Conservation (phyloP, 2,329 filamentous ascomycete species). For the Sporothrix brasiliensis region DNA sequence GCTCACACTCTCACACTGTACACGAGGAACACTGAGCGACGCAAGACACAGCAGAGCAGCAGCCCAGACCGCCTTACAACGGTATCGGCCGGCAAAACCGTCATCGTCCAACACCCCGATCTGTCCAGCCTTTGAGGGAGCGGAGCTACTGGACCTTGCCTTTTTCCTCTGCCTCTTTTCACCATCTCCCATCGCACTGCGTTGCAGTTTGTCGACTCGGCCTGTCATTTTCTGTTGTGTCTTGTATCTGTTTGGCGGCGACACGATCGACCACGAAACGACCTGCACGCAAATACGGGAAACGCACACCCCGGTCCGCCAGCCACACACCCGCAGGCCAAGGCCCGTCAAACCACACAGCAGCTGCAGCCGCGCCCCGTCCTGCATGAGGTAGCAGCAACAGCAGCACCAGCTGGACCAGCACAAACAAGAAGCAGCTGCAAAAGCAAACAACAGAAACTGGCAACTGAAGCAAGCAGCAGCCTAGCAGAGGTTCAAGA, state of each 20-base stretch:
- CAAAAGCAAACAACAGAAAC: background rate
- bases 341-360: constrained; percentile 24
- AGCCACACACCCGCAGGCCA: constrained; percentile 14
- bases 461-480: background rate
- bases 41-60: background rate
- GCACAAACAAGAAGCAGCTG: background rate
- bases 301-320: constrained; percentile 15
- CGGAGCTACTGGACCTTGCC: background rate
- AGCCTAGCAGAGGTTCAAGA: constrained; percentile 24
- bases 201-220: background rate
- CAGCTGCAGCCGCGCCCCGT: constrained; percentile 10
- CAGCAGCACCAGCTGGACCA: background rate
- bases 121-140: background rate
- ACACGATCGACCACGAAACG: background rate
- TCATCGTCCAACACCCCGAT: constrained; percentile 21
- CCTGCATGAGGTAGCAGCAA: constrained; percentile 30
- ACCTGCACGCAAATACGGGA: background rate
- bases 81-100: constrained; percentile 27
- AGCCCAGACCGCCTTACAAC: constrained; percentile 27
- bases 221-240: background rate
- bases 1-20: background rate
- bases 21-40: constrained; percentile 4
- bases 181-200: background rate
- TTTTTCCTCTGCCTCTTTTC: background rate
- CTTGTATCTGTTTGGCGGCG: background rate